These are phyloP conservation scores for Psilocybe mexicana DNA, from an alignment of 1,284 basidiomycete genomes.

Conservation along the genomic window DNA sequence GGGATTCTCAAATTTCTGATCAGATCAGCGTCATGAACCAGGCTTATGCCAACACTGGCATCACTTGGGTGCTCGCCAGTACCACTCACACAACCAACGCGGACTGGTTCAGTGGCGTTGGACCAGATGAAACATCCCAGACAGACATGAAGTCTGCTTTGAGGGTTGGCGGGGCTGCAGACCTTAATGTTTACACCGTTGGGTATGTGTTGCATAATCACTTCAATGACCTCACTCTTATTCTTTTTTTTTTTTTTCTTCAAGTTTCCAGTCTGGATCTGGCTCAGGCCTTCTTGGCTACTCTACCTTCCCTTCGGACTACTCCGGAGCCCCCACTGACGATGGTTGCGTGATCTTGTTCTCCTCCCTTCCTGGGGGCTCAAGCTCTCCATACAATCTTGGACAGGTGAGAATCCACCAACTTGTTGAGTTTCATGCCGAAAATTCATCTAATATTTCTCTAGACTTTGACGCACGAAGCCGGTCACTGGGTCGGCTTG, in stretches of 20 bases:
- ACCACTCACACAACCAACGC: conserved; percentile 48
- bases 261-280: conserved; percentile 34
- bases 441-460: not conserved
- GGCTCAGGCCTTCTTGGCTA: conserved; percentile 49
- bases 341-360: conserved; percentile 53
- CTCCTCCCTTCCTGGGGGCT: conserved; percentile 52
- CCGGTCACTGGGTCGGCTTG: conserved; percentile 56
- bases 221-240: not conserved
- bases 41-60: conserved; percentile 43
- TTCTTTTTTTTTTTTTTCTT: not conserved
- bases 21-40: conserved; percentile 51
- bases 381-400: conserved; percentile 44
- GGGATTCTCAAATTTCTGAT: conserved; percentile 34
- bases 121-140: conserved; percentile 40
- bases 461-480: conserved; percentile 16
- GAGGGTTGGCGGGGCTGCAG: conserved; percentile 40
- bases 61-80: conserved; percentile 44
- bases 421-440: not conserved
- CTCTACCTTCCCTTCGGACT: conserved; percentile 49
- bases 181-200: conserved; percentile 55
- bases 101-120: conserved; percentile 49
- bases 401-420: conserved; percentile 43
- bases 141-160: conserved; percentile 52
- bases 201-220: conserved; percentile 30
- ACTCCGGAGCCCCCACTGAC: conserved; percentile 38